Conservation (phyloP, 208 protist species). For the Trypanosoma cruzi region DNA sequence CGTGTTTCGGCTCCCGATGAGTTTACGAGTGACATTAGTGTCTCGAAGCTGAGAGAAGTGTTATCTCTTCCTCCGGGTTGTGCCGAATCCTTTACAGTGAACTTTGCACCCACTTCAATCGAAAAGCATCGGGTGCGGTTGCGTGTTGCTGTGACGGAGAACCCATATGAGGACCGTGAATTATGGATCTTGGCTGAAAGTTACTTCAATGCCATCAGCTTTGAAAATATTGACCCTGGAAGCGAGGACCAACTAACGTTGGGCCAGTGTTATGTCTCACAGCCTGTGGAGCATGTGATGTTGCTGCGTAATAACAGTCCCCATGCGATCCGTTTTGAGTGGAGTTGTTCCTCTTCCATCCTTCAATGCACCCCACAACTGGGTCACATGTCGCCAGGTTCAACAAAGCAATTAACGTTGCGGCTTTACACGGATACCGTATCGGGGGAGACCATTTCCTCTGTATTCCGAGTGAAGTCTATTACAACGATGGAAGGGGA, state of each 20-base stretch:
- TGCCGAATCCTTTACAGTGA: slow-evolving; percentile 58
- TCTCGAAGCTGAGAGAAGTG: slow-evolving; percentile 52
- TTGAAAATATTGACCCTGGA: slow-evolving; percentile 89
- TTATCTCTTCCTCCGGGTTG: slow-evolving; percentile 59
- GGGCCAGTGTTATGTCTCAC: slow-evolving; percentile 84
- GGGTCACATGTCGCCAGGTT: slow-evolving; percentile 65
- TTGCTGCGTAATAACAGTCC: slow-evolving; percentile 84
- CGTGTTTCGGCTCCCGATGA: slow-evolving; percentile 58
- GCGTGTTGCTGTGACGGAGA: slow-evolving; percentile 82
- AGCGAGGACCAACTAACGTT: slow-evolving; percentile 78
- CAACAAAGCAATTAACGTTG: slow-evolving; percentile 47
- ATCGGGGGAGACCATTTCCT: slow-evolving; percentile 28
- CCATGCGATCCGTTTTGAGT: slow-evolving; percentile 81
- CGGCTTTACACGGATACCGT: slow-evolving; percentile 35
- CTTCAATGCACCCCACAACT: slow-evolving; percentile 35
- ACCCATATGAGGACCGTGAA: slow-evolving; percentile 94
- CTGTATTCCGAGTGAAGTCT: slow-evolving; percentile 30
- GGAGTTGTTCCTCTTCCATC: slow-evolving; percentile 33
- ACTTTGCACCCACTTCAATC: slow-evolving; percentile 58
- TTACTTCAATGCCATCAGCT: slow-evolving; percentile 85
- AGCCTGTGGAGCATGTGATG: slow-evolving; percentile 70
- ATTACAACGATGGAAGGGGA: slow-evolving; percentile 31
- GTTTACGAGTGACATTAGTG: slow-evolving; percentile 15
- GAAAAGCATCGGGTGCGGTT: slow-evolving; percentile 56
- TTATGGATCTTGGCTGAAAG: slow-evolving; percentile 81